These are phyloP conservation scores for Alloascoidea africana DNA, from an alignment of 805 yeast species.

Conservation along the genomic window DNA sequence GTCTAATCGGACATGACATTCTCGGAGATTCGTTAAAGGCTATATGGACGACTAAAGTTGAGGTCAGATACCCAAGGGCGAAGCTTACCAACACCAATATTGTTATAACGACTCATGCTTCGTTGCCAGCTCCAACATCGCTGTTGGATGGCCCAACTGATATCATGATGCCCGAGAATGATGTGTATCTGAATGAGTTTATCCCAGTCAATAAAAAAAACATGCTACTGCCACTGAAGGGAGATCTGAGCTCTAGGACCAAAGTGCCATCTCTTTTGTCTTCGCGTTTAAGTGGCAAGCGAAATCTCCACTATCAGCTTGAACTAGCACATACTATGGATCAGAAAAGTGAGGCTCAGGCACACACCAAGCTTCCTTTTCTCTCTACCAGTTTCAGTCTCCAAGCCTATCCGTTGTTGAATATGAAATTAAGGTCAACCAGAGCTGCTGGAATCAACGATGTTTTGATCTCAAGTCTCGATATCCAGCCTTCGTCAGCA, in stretches of 20 bases:
- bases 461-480: slow-evolving; percentile 29
- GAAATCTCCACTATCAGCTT: slow-evolving; percentile 2
- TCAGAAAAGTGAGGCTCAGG: slow-evolving; percentile 3
- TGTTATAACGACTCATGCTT: background rate
- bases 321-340: slow-evolving; percentile 4
- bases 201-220: slow-evolving; percentile 33
- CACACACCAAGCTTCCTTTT: slow-evolving; percentile 2
- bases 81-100: background rate
- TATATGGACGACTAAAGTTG: background rate
- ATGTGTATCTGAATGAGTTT: slow-evolving; percentile 32
- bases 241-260: slow-evolving; percentile 2
- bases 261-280: background rate
- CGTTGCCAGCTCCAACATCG: background rate
- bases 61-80: background rate
- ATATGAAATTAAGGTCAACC: slow-evolving; percentile 30
- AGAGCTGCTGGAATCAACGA: slow-evolving; percentile 32
- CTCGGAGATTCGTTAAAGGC: background rate
- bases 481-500: slow-evolving; percentile 29
- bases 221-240: slow-evolving; percentile 17
- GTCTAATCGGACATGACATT: background rate
- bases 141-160: no score
- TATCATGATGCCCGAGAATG: no score
- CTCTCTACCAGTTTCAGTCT: slow-evolving; percentile 7
- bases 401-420: slow-evolving; percentile 23
- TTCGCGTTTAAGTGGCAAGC: background rate